Evolutionary conservation across 2,329 filamentous ascomycete species (phyloP).

Genomic region (Penicillium sp.): DNA sequence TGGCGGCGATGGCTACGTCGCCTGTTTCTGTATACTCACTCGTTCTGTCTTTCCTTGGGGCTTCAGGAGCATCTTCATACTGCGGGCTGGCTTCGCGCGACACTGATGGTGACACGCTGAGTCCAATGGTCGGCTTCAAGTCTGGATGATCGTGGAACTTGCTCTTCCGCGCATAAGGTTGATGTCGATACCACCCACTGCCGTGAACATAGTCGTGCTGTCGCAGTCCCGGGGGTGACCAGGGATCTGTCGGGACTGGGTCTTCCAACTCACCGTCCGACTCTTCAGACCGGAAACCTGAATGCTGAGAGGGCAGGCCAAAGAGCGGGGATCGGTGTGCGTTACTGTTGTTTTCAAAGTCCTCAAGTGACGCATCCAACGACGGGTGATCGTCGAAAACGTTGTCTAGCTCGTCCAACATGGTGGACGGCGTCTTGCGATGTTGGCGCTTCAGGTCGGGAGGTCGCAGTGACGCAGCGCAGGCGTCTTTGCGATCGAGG

Average conservation of each 20-base stretch:
- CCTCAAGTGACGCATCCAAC: slow-evolving; percentile 63
- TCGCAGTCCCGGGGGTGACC: slow-evolving; percentile 69
- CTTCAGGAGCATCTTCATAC: slow-evolving; percentile 61
- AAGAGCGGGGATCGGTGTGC: slow-evolving; percentile 56
- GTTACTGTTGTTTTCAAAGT: slow-evolving; percentile 61
- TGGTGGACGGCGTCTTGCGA: slow-evolving; percentile 43
- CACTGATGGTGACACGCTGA: slow-evolving; percentile 49
- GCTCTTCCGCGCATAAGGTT: slow-evolving; percentile 51
- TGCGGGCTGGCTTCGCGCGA: slow-evolving; percentile 64
- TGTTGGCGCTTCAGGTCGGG: slow-evolving; percentile 27
- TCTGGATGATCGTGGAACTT: slow-evolving; percentile 40
- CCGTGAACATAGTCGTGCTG: slow-evolving; percentile 53
- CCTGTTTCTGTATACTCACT: slow-evolving; percentile 29
- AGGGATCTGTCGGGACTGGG: slow-evolving; percentile 52
- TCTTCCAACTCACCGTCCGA: slow-evolving; percentile 49
- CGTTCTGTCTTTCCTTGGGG: slow-evolving; percentile 35
- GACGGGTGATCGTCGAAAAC: slow-evolving; percentile 63
- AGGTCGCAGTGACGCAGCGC: slow-evolving; percentile 26
- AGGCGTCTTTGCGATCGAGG: slow-evolving; percentile 15
- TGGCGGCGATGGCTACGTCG: slow-evolving; percentile 41
- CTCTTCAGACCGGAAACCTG: slow-evolving; percentile 63
- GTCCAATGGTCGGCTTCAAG: slow-evolving; percentile 45
- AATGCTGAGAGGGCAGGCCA: slow-evolving; percentile 63
- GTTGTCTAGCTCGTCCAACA: slow-evolving; percentile 53
- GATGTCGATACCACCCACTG: slow-evolving; percentile 60